Conservation (phyloP, 495 filamentous ascomycete species). For the Neurospora discreta region DNA sequence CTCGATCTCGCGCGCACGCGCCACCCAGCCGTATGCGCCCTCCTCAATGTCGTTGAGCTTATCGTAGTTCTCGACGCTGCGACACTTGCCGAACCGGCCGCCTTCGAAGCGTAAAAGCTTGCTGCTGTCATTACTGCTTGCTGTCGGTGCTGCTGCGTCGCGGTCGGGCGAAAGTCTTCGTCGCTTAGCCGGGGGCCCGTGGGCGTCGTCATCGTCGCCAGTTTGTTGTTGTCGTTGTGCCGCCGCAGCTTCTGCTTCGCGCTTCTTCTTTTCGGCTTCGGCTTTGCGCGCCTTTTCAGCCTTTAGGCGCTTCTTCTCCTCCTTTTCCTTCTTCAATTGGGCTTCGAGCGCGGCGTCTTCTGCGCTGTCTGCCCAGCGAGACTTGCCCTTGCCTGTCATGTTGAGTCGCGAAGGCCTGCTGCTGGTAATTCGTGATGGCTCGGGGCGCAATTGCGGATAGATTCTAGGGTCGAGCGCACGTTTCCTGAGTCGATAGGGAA, state of each 20-base stretch:
- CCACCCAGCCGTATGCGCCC: conserved; percentile 91
- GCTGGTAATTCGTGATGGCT: background rate
- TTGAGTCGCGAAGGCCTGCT: background rate
- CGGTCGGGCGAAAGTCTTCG: conserved; percentile 35
- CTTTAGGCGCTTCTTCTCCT: conserved; percentile 77
- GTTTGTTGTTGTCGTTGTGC: conserved; percentile 8
- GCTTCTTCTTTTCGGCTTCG: conserved; percentile 44
- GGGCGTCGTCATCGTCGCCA: conserved; percentile 20
- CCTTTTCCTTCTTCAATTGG: conserved; percentile 73
- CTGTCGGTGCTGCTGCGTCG: conserved; percentile 9
- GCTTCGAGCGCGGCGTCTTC: conserved; percentile 64
- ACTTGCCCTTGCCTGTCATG: conserved; percentile 58
- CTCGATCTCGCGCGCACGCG: conserved; percentile 64
- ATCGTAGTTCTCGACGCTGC: conserved; percentile 83
- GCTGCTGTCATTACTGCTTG: conserved; percentile 12
- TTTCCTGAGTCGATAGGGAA: background rate
- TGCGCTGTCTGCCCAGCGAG: conserved; percentile 77
- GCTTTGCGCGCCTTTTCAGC: conserved; percentile 71
- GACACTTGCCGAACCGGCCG: conserved; percentile 55
- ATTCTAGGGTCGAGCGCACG: background rate
- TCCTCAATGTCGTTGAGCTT: conserved; percentile 95
- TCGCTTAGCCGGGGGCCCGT: conserved; percentile 43
- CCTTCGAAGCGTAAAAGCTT: conserved; percentile 62
- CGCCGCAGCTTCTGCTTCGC: conserved; percentile 16
- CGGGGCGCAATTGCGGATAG: background rate